Conservation (phyloP, 2,329 filamentous ascomycete species). For the Scolecobasidium constrictum region DNA sequence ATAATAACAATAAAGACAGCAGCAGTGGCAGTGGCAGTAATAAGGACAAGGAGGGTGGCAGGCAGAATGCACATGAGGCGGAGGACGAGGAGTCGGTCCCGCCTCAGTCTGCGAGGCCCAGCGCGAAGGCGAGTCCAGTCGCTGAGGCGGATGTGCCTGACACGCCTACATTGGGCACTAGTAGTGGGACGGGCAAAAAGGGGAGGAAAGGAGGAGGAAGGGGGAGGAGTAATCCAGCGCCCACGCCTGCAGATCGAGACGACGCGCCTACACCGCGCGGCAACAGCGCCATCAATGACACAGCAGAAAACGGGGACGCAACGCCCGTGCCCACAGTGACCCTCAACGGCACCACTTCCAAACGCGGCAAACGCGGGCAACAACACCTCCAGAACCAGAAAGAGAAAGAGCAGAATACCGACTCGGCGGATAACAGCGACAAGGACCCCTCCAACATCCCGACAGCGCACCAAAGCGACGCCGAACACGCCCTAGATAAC, state of each 20-base stretch:
- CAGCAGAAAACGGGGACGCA: too few relatives aligned
- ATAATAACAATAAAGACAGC: too few relatives aligned
- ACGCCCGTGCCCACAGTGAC: background rate
- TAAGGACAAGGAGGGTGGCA: too few relatives aligned
- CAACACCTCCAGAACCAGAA: background rate
- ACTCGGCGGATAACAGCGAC: background rate
- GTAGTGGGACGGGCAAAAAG: background rate
- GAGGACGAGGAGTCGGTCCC: background rate
- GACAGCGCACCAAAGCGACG: too few relatives aligned
- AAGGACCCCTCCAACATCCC: slow-evolving; percentile 3
- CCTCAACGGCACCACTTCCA: background rate
- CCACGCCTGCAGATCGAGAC: background rate
- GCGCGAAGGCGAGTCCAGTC: background rate
- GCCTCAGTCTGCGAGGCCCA: background rate
- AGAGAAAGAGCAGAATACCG: background rate
- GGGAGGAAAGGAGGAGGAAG: background rate
- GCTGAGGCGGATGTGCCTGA: background rate
- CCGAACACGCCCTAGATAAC: background rate
- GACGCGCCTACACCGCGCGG: background rate
- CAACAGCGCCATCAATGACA: background rate
- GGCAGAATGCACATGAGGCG: background rate
- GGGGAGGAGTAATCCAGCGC: background rate
- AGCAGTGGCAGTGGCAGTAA: too few relatives aligned
- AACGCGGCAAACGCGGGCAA: slow-evolving; percentile 2
- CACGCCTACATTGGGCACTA: background rate